Conservation (phyloP, 148 eudicot species). For the Rhododendron vialii region DNA sequence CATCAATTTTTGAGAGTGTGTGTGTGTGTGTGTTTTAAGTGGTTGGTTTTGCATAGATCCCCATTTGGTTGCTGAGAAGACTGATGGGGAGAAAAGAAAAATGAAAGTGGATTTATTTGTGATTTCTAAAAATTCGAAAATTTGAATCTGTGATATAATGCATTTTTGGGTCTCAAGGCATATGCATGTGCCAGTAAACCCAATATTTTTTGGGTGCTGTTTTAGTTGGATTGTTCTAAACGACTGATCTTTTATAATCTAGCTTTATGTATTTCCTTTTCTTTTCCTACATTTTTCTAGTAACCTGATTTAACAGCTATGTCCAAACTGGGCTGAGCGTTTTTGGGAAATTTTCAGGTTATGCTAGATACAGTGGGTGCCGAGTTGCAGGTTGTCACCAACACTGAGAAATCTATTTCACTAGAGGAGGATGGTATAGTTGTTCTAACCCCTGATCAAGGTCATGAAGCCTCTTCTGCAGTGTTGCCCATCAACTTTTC, state of each 20-base stretch:
- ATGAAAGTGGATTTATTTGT: background rate
- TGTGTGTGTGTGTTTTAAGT: background rate
- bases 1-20: background rate
- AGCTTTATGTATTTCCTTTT: background rate
- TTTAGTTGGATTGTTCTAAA: background rate
- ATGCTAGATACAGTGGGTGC: conserved; percentile 78
- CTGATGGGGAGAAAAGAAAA: background rate
- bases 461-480: conserved; percentile 53
- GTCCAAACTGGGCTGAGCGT: background rate
- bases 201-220: background rate
- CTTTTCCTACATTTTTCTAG: background rate
- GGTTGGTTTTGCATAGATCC: background rate
- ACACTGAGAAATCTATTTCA: conserved; percentile 44
- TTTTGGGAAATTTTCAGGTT: conserved; percentile 32
- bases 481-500: conserved; percentile 61
- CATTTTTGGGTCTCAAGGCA: background rate
- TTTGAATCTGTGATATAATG: background rate
- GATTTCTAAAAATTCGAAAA: background rate
- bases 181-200: background rate
- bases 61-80: background rate
- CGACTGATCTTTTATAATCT: background rate
- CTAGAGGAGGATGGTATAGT: conserved; percentile 52
- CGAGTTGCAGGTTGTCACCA: conserved; percentile 63
- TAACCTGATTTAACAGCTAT: background rate
- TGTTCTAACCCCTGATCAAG: conserved; percentile 49